Evolutionary conservation across 257 asterid species (phyloP), one percentile per base, ranked within the genome.

Genomic region (Gardenia jasminoides): DNA sequence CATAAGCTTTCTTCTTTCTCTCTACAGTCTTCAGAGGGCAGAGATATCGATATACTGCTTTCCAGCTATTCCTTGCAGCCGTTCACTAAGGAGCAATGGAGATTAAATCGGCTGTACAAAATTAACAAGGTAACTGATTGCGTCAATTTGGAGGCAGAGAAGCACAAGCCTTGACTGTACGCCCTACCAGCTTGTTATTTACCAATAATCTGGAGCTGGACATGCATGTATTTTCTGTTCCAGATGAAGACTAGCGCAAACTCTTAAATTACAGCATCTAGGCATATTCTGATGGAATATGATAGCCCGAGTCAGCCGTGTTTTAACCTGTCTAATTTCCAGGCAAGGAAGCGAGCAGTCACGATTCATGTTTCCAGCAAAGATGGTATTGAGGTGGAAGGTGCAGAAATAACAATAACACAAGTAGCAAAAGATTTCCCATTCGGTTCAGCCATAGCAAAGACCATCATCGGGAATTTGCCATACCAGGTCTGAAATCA

Each of bases 401-500:
- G 86, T 24, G 95, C 92, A 58, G 74, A 54, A 17, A 78, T 92
- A 17, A 77, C 30, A 1, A 79, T 89, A 7, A 79, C 85, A 77
- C 95, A 92, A 78, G 80, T 83, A 3, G 85, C 92, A 47, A 86
- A 81, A 30, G 97, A 90, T 70, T 90, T 92, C 68, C 90, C 87
- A 3, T 80, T 92, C 20, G 97, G 95, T 76, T 82, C 91, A 17
- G 87, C 91, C 39, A 87, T 90, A 66, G 80, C 90, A 24, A 52
- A 33, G n/a, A 79, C 84, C 54, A 90, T 92, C 50, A 12, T 92
- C 26, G 89, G 86, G 31, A 85, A 90, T 76, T 16, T 64, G 41
- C 79, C 79, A 4, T 92, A 92, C 76, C 94, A 89, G 79, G 96
- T 89, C 59, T 26, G 62, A 70, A 48, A 46, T 46, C 13, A 8